A percentile compares a stretch with the other conserved stretches of the same genome.
Evolutionary conservation across 352 stramenopile genomes (phyloP).

Genomic region (Pythium rishiriense): DNA sequence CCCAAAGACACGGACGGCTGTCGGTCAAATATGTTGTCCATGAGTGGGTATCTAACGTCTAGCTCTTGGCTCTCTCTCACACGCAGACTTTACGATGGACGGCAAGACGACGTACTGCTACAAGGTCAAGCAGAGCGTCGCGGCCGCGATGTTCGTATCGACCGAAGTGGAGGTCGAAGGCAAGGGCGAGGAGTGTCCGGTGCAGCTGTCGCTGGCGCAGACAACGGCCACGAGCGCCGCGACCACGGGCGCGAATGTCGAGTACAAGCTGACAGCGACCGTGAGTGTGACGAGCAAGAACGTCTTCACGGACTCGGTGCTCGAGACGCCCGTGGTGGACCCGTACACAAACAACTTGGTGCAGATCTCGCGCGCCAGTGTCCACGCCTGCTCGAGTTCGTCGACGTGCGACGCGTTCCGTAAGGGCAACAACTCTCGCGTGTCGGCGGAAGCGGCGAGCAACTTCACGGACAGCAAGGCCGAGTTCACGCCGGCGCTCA

Average conservation of each 20-base stretch:
- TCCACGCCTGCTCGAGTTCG: slow-evolving; percentile 9
- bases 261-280: slow-evolving; percentile 7
- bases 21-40: not conserved
- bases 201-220: slow-evolving; percentile 7
- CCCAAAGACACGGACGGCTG: not conserved
- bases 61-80: no score
- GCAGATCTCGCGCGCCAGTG: slow-evolving; percentile 5
- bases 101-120: slow-evolving; percentile 15
- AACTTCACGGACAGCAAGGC: slow-evolving; percentile 8
- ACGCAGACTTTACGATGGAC: slow-evolving; percentile 5
- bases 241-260: not conserved
- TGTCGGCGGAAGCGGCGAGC: not conserved
- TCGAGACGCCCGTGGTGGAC: not conserved
- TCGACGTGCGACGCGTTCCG: slow-evolving; percentile 11
- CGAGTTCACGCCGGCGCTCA: slow-evolving; percentile 5
- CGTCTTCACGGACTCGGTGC: slow-evolving; percentile 9
- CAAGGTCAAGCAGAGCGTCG: not conserved
- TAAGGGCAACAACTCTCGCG: slow-evolving; percentile 9
- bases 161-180: not conserved
- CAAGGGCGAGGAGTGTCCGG: slow-evolving; percentile 6
- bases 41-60: no score
- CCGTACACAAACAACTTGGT: not conserved
- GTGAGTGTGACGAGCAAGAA: slow-evolving; percentile 1
- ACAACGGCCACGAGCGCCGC: not conserved
- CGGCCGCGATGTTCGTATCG: slow-evolving; percentile 1